phyloP scores from a whole-genome alignment of 495 filamentous ascomycete species.

The Hypoxylon subgilvum region DNA sequence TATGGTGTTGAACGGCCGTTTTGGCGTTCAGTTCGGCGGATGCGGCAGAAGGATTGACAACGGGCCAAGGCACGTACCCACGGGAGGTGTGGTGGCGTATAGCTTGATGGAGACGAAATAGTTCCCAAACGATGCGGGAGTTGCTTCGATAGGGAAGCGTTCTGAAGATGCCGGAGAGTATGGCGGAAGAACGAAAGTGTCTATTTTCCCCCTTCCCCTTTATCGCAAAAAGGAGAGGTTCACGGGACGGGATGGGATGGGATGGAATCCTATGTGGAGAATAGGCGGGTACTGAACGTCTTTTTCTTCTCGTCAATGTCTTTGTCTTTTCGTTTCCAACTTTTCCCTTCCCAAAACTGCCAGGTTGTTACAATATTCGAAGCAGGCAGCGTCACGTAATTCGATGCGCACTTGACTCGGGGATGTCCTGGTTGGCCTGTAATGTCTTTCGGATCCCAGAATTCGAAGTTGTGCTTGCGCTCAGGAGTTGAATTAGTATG shows the following conservation, averaged over 20 bases:
- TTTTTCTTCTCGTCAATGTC: conserved; percentile 35
- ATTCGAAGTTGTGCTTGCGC: conserved; percentile 1
- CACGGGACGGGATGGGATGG: conserved; percentile 19
- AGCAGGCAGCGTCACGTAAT: not conserved
- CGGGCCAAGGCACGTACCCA: conserved; percentile 13
- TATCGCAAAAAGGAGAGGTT: conserved; percentile 31
- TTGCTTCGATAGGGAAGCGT: conserved; percentile 14
- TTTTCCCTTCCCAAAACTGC: conserved; percentile 14
- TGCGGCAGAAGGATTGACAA: conserved; percentile 22
- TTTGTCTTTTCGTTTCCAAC: conserved; percentile 37
- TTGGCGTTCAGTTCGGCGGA: conserved; percentile 3
- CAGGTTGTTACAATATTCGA: conserved; percentile 7
- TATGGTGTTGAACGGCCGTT: conserved; percentile 12
- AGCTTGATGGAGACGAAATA: conserved; percentile 9
- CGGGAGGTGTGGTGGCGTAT: conserved; percentile 16
- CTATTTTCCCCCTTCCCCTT: conserved; percentile 15
- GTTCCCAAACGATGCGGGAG: conserved; percentile 8
- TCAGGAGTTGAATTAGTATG: conserved; percentile 17
- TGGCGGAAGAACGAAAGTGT: conserved; percentile 6
- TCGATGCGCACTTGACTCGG: conserved; percentile 12
- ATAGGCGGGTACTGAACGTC: conserved; percentile 24
- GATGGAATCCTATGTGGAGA: conserved; percentile 27
- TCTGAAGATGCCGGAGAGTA: conserved; percentile 9
- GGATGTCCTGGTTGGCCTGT: conserved; percentile 13
- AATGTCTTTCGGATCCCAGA: conserved; percentile 26